Percentiles rank a stretch among this genome's conserved stretches.
phyloP scores from a whole-genome alignment of 2,329 filamentous ascomycete species.

The Colletotrichum tabaci region DNA sequence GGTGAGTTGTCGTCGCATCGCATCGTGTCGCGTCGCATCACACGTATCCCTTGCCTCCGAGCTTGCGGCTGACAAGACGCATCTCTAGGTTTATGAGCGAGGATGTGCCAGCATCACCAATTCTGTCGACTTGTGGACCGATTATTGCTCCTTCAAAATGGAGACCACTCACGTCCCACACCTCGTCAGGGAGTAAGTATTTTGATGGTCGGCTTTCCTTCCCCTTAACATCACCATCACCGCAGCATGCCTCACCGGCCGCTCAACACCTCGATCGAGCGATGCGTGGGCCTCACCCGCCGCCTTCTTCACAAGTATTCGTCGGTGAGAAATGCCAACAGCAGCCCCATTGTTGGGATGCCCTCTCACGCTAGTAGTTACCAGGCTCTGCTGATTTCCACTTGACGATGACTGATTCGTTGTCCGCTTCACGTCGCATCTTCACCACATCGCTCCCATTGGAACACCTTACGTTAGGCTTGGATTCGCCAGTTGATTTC shows the following conservation, averaged over 20 bases:
- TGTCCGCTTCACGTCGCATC: conserved; percentile 61
- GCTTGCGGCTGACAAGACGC: conserved; percentile 2
- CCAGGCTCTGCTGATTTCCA: conserved; percentile 71
- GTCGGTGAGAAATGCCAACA: conserved; percentile 82
- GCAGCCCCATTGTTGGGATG: conserved; percentile 71
- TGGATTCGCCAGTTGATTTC: conserved; percentile 67
- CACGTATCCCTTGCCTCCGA: conserved; percentile 28
- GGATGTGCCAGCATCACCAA: conserved; percentile 93
- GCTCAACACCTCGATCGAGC: conserved; percentile 57
- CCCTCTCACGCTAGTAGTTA: conserved; percentile 74
- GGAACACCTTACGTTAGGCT: conserved; percentile 61
- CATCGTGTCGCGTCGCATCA: conserved; percentile 10
- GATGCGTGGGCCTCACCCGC: conserved; percentile 49
- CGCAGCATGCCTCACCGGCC: conserved; percentile 59
- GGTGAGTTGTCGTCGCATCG: conserved; percentile 67
- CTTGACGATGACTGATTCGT: conserved; percentile 55
- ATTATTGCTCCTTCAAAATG: conserved; percentile 98
- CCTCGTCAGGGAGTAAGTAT: conserved; percentile 99
- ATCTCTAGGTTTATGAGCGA: conserved; percentile 87
- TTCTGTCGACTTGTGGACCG: conserved; percentile 96
- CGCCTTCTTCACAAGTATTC: conserved; percentile 54
- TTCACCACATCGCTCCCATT: conserved; percentile 48
- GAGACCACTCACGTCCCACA: conserved; percentile 96
- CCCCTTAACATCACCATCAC: conserved; percentile 72
- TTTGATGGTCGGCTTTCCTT: conserved; percentile 72